Base-by-base conservation (phyloP, 176 grass and related monocot species). In the Zoysia japonica region DNA sequence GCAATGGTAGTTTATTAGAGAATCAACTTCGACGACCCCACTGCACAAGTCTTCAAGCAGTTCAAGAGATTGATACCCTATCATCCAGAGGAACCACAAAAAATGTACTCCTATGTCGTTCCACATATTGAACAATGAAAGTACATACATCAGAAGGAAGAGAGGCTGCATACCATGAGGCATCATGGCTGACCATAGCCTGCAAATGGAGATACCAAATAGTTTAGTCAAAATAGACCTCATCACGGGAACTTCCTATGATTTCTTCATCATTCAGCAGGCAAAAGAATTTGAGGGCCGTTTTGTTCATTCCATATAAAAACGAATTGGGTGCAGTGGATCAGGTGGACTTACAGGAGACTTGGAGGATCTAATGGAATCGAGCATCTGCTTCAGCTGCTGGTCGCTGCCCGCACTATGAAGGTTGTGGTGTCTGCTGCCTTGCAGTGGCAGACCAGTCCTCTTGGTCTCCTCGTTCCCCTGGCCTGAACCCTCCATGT, bases 101-200 rank as follows among this genome's bases (percentile, higher is more conserved):
- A 57, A 19, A 28, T 28, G 28, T 28, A 28, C 28, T 28, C 13
- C 28, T 28, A 28, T 0, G 0, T 28, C 28, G 28, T 28, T 51
- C 12, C n/a, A 5, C 5, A 11, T 39, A 15, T 57, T 57, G 54
- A 72, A 71, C n/a, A 70, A 68, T 14, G 54, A 48, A 80, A 47
- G 1, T 35, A 70, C 48, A 71, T 11, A 70, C 49, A 64, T 45
- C 55, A 57, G 6, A 19, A 66, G 65, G 15, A 67, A 80, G 49
- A 80, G 65, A 9, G 9, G 52, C 36, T 36, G 69, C 92, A 85
- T 88, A 98, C 95, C 89, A 98, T 83, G 90, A 94, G 67, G 95
- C 85, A 15, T 88, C 95, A 79, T 90, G 92, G 55, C 92, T 87
- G 49, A 94, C 64, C 57, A 98, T 83, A 10, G 80, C 90, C 95